phyloP scores from a whole-genome alignment of 2,329 filamentous ascomycete species.

The Penicillium sumatraense region DNA sequence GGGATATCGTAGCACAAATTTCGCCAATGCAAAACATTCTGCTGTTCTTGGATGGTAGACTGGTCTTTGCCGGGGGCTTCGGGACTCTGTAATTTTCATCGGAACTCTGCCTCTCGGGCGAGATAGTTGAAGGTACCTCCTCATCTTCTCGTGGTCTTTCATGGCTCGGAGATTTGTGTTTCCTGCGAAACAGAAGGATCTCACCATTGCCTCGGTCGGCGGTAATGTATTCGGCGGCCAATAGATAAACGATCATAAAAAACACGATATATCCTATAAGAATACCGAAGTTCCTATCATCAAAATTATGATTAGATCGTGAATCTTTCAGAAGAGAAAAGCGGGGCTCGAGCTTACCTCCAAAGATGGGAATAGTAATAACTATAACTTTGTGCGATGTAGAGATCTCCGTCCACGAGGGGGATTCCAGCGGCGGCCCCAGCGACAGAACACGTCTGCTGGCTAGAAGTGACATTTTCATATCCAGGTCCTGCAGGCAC shows the following conservation, averaged over 20 bases:
- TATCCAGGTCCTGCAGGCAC: not conserved
- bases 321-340: not conserved
- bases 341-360: not conserved
- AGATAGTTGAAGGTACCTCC: no score
- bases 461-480: not conserved
- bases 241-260: constrained; percentile 22
- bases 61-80: no score
- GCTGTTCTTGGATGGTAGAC: constrained; percentile 54
- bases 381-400: not conserved
- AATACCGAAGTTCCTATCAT: constrained; percentile 12
- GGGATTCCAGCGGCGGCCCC: not conserved
- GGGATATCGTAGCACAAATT: constrained; percentile 69
- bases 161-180: constrained; percentile 1
- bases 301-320: no score
- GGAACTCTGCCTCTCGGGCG: no score
- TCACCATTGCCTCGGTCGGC: constrained; percentile 33
- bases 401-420: not conserved
- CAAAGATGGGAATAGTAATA: constrained; percentile 2
- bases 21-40: constrained; percentile 79
- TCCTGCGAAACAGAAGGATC: constrained; percentile 34
- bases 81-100: no score
- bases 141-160: not conserved
- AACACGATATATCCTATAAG: constrained; percentile 5
- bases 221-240: constrained; percentile 29
- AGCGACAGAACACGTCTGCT: not conserved